Evolutionary conservation across 1,139 yeast genomes (phyloP), one percentile per base, ranked within the genome.

Genomic region (Yamadazyma songkhlaensis): DNA sequence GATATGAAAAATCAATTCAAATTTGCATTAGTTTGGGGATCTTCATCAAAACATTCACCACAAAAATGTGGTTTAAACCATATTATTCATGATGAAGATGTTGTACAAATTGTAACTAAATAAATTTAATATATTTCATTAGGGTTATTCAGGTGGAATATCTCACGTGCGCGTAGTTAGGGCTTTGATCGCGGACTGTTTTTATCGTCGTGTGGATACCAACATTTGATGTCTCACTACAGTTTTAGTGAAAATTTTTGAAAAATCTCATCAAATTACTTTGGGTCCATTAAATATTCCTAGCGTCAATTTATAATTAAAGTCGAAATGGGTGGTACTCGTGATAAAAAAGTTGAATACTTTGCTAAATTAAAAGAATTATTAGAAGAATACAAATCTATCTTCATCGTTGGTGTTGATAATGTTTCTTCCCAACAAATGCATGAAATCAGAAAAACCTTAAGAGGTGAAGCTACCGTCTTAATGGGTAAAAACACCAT

Each of bases 401-500:
- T 90, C 81, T 90, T 92, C 89, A 72, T 92, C 60, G 97, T 92
- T 66, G 97, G 97, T 76, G 97, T 92, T 60, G 98, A 92, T 81
- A 92, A 92, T 81, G 98, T 92, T 67, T 88, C 97, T 57, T 92
- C 98, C 60, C 98, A 92, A 81, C 98, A 92, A 73, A 90, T 92
- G 97, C 98, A 92, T 80, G 96, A 92, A 81, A 83, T 89, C 78
- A 90, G 99, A 84, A 89, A 85, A 82, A 75, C 88, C 54, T 84
- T 94, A 64, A 89, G 99, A 79, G 88, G 89, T 54, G 84, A 82
- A 46, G 98, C 92, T 62, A 92, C 85, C 56, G 90, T 94, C 55
- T 79, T 92, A 67, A 92, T 94, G 97, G 99, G 99, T 81, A 92
- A 92, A 87, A 92, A 92, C 96, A 94, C 99, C 81, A 90, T 94